Evolutionary conservation across 163 green algal species (phyloP).

Genomic region (Dunaliella salina): DNA sequence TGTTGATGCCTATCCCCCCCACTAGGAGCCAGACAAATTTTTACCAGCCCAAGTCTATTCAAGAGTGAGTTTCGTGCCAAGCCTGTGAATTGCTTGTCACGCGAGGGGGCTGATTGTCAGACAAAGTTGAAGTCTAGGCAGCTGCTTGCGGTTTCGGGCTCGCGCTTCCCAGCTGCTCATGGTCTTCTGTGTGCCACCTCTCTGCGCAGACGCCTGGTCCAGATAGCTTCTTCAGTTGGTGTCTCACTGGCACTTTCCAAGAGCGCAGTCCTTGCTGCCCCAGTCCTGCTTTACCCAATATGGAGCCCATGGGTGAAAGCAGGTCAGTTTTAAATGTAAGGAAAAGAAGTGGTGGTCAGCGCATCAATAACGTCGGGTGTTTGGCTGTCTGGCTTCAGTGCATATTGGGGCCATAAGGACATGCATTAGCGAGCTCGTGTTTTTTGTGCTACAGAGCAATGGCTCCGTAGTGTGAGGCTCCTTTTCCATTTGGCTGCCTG

Average conservation of each 20-base stretch:
- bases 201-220: conserved; percentile 44
- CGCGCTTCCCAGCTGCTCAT: neutral
- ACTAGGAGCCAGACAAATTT: conserved; percentile 47
- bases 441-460: too few relatives aligned
- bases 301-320: conserved; percentile 67
- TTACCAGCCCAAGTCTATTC: conserved; percentile 47
- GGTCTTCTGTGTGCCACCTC: neutral
- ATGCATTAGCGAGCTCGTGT: too few relatives aligned
- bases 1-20: conserved; percentile 54
- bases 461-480: too few relatives aligned
- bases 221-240: conserved; percentile 46
- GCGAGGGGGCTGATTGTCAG: neutral
- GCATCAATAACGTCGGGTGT: too few relatives aligned
- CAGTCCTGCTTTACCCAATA: conserved; percentile 61
- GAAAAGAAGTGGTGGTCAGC: too few relatives aligned
- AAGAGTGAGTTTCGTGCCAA: conserved; percentile 44
- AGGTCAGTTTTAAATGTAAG: conserved; percentile 4
- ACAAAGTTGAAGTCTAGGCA: neutral
- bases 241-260: conserved; percentile 51
- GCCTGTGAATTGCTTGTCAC: neutral
- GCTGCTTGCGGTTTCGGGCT: too few relatives aligned
- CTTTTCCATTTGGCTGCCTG: too few relatives aligned
- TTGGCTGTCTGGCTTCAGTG: too few relatives aligned
- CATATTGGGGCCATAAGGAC: too few relatives aligned
- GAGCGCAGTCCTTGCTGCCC: conserved; percentile 50